Evolutionary conservation across 202 grass and related monocot genomes (phyloP), one percentile per base, ranked within the genome.

Genomic region (Panicum hallii): DNA sequence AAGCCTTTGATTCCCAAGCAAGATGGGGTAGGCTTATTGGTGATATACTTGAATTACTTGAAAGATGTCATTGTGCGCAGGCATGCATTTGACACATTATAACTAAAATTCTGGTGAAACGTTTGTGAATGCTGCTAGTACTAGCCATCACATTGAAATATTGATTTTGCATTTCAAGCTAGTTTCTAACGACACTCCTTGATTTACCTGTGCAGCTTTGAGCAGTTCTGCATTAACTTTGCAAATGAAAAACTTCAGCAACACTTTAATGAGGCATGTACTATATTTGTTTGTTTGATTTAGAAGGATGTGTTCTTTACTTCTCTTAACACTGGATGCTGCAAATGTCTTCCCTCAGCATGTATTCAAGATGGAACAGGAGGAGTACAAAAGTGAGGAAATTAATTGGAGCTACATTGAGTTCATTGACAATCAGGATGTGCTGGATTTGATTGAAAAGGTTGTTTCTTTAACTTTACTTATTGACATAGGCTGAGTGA

Each of bases 381-480:
- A 99, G 79, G 97, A 99, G 82, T 99, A 99, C 86, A 96, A 91
- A 83, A 94, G 91, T 11, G 97, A 99, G 80, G 80, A 94, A 83
- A 99, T 99, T 69, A 92, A 94, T 69, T 99, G 97, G 97, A 99
- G 97, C 87, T 99, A 99, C 80, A 99, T 99, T 65, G 97, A 99
- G 67, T 99, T 99, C 73, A 99, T 99, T 87, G 97, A 99, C 85
- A 99, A 99, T 86, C 97, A 99, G 86, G 97, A 99, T 92, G 92
- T 99, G 79, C 79, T 99, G 68, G 97, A 99, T 94, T 96, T 99
- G 86, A 96, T 99, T 30, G 97, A 99, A 88, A 99, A 99, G 97
- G 97, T 99, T 85, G 16, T 82, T 89, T 80, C 7, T 13, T 57
- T 61, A 17, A 49, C 60, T 23, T 89, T 72, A 45, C 19, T 68